Conservation (phyloP, 2,329 filamentous ascomycete genomes). For the Pyrenophora teres region DNA sequence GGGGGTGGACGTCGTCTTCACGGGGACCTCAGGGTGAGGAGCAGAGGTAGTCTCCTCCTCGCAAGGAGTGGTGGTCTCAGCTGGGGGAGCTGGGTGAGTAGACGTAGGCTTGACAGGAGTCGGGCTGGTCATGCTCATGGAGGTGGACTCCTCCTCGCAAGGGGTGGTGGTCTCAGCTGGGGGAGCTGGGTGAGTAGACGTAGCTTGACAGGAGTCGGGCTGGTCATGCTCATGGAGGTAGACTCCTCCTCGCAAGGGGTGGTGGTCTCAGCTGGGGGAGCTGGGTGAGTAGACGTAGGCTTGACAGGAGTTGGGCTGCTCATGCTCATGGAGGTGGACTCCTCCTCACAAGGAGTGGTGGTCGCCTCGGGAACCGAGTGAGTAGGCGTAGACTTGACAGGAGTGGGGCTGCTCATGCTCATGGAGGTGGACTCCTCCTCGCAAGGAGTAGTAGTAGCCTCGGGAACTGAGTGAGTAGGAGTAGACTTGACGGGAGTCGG, state of each 20-base stretch:
- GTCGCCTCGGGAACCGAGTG: neutral
- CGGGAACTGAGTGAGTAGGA: too few species aligned
- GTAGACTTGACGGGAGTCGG: neutral
- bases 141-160: neutral
- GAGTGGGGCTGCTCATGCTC: too few species aligned
- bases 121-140: neutral
- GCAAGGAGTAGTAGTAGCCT: neutral
- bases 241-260: neutral
- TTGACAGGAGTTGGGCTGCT: too few species aligned
- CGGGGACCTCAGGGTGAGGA: too few species aligned
- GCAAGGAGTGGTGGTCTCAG: neutral
- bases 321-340: neutral
- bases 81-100: neutral
- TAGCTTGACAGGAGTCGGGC: too few species aligned
- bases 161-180: neutral
- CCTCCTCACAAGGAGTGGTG: neutral
- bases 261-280: neutral
- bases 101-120: too few species aligned
- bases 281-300: too few species aligned
- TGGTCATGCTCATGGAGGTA: too few species aligned
- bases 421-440: neutral
- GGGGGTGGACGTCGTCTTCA: too few species aligned
- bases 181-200: too few species aligned
- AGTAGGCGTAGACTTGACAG: too few species aligned
- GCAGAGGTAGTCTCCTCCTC: too few species aligned